Conservation (phyloP, 805 yeast species). For the Debaryomyces hansenii region DNA sequence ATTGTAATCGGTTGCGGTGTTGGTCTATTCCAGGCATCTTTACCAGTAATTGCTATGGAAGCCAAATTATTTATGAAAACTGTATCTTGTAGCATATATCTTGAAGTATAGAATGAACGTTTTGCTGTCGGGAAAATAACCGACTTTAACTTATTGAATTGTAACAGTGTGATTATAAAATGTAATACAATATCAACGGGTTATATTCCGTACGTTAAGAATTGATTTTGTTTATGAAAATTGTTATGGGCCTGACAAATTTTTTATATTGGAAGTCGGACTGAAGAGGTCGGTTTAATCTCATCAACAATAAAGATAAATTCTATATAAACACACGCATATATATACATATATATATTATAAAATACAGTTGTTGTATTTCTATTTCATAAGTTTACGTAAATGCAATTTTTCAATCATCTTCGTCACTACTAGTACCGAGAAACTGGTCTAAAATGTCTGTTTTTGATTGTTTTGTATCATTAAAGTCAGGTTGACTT, state of each 20-base stretch:
- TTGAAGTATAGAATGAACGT: slow-evolving; percentile 12
- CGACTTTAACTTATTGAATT: slow-evolving; percentile 8
- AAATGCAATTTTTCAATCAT: not conserved
- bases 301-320: too few relatives aligned
- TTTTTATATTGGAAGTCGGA: too few relatives aligned
- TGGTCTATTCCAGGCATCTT: slow-evolving; percentile 72
- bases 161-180: slow-evolving; percentile 1
- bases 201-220: too few relatives aligned
- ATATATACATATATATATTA: too few relatives aligned
- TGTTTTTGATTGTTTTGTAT: not conserved
- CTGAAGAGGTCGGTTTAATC: too few relatives aligned
- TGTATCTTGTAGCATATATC: slow-evolving; percentile 28
- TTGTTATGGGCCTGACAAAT: too few relatives aligned
- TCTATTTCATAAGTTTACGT: too few relatives aligned
- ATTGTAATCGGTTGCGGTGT: slow-evolving; percentile 66
- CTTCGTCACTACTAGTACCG: not conserved
- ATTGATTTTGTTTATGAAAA: too few relatives aligned
- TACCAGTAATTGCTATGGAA: slow-evolving; percentile 64
- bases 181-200: too few relatives aligned
- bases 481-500: not conserved
- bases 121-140: slow-evolving; percentile 11
- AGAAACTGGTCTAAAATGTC: not conserved
- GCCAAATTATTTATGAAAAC: slow-evolving; percentile 57
- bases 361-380: too few relatives aligned
- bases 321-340: too few relatives aligned